These are phyloP conservation scores for Aureobasidium lini DNA, from an alignment of 2,329 filamentous ascomycete genomes.

Conservation along the genomic window DNA sequence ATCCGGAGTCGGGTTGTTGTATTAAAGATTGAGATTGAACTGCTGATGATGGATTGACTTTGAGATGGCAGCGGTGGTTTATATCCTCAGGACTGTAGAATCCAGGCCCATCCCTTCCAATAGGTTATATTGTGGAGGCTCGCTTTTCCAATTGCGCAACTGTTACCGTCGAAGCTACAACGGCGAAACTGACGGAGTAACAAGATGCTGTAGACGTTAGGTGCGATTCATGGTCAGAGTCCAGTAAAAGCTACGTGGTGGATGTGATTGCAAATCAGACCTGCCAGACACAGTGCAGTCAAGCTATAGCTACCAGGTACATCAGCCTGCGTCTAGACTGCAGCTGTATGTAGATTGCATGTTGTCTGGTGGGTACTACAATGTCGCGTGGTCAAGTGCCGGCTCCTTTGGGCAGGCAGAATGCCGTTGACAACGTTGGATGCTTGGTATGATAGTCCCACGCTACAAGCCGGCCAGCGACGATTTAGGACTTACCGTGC, in stretches of 20 bases:
- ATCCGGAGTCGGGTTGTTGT: background rate
- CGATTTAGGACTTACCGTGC: background rate
- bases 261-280: too few relatives aligned
- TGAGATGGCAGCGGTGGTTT: background rate
- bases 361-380: too few relatives aligned
- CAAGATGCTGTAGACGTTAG: background rate
- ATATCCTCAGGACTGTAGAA: background rate
- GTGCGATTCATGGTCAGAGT: background rate
- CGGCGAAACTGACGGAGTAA: background rate
- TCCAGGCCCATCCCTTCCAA: background rate
- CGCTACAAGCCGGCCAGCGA: background rate
- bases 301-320: background rate
- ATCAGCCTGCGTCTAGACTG: background rate
- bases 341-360: background rate
- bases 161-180: conserved; percentile 1
- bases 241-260: too few relatives aligned
- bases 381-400: background rate
- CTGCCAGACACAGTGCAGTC: background rate
- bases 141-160: background rate
- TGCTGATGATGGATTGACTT: background rate
- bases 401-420: background rate
- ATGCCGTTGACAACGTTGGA: background rate
- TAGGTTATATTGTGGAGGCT: conserved; percentile 1
- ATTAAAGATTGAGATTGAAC: background rate
- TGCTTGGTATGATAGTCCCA: background rate